Evolutionary conservation across 805 yeast species (phyloP), one percentile per base, ranked within the genome.

Genomic region (Ogataea polymorpha): DNA sequence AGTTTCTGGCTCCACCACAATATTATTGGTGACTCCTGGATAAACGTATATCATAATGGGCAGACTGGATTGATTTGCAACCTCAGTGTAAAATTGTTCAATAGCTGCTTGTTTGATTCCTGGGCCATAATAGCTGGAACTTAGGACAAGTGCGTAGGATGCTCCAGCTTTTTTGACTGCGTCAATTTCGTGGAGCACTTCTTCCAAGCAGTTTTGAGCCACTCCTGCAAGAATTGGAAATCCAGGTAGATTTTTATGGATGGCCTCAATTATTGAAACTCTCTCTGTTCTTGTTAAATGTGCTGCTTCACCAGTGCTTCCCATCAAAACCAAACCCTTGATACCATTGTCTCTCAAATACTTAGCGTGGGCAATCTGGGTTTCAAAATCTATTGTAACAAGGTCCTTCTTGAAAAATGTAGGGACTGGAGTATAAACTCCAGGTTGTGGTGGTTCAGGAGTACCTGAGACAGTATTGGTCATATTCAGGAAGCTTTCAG

Each of bases 281-380:
- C 80, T 63, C 58, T 76, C 82, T 30, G 54, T 48, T 38, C 68
- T 61, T 9, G 78, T 67, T 48, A 75, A 57, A 48, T 74, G 78
- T 27, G 74, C 72, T 45, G 71, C 70, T 53, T 76, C 81, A 27
- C 81, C 82, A 12, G 79, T 76, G 25, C 79, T 72, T 5, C 81
- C 81, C 53, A 73, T 62, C 6, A 74, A 50, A 11, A 73, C 75
- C 3, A 71, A 56, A 17, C 82, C 82, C 32, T 56, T 48, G 41
- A 75, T 69, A 8, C 80, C 80, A 44, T 60, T 63, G 16, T 63
- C 52, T 30, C 67, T 56, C 33, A 76, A 59, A 54, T 51, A 65
- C 33, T 65, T 62, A 25, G 77, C 69, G 49, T 74, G 79, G 33
- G 62, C 55, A 35, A 68, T 56, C 53, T 71, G 76, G 20, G 79